Evolutionary conservation across 2,329 filamentous ascomycete genomes (phyloP), one percentile per base, ranked within the genome.

Genomic region (Pseudodiploospora longispora): DNA sequence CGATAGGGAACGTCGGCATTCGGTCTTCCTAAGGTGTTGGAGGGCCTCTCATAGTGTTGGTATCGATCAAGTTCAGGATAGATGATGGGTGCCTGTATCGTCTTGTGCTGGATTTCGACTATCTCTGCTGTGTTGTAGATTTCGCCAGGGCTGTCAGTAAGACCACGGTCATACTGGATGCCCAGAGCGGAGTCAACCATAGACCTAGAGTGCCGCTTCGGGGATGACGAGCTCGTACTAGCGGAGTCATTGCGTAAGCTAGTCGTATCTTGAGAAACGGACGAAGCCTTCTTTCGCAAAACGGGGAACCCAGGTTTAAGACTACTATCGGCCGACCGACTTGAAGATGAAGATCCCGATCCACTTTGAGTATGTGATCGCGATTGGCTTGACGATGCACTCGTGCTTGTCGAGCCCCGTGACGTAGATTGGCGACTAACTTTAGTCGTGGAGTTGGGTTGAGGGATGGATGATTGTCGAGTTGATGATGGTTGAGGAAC

Each of bases 31-130:
- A 51, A 54, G n/a, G 59, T 56, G n/a, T 56, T 54, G 9, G 58
- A 55, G 1, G 65, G 66, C 5, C 65, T 64, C 41, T 67, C 62
- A 40, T 71, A 57, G 43, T 72, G 65, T 50, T 76, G 68, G 55
- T 83, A 83, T 30, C 79, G 71, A 56, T 83, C 79, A 12, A 83
- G 60, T 51, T 83, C 79, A 2, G 79, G 79, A 50, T 76, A 78
- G 43, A 76, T 70, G 9, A 67, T 69, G 34, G 71, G 66, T 6
- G 69, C 61, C 27, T 69, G 70, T 6, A 61, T 55, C 27, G 55
- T 56, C 0, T 62, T 55, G 36, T 60, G 66, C 31, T 62, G 59
- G 31, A 66, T 52, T 35, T 75, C 71, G 27, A 66, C 48, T n/a
- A 59, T 59, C 34, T 71, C 70, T 6, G 66, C 62, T 7, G 63